Percentiles rank a stretch among this genome's conserved stretches.
phyloP scores from a whole-genome alignment of 106 monocot species.

The Dioscorea alata region DNA sequence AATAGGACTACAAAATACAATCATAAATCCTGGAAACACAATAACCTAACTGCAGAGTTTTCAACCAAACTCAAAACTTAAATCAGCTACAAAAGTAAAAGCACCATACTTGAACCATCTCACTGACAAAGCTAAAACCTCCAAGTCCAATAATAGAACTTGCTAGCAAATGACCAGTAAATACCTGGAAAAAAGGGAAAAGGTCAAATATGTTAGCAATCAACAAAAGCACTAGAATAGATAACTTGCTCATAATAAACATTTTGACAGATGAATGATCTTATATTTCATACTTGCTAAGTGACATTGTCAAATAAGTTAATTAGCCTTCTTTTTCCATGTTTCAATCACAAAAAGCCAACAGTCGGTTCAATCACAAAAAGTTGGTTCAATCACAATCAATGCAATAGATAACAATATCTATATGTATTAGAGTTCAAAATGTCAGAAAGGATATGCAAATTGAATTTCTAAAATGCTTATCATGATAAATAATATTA shows the following conservation, averaged over 20 bases:
- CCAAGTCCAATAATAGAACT: conserved; percentile 89
- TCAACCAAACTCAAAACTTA: too few species aligned
- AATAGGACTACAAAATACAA: too few species aligned
- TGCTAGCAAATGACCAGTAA: conserved; percentile 86
- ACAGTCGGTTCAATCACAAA: not conserved
- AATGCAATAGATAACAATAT: too few species aligned
- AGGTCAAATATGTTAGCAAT: too few species aligned
- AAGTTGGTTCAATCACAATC: too few species aligned
- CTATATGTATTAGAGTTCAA: too few species aligned
- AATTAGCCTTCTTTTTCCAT: not conserved
- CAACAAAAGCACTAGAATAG: not conserved
- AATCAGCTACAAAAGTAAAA: too few species aligned
- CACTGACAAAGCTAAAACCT: conserved; percentile 83
- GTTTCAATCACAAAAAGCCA: not conserved
- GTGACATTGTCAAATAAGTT: not conserved
- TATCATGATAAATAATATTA: not conserved
- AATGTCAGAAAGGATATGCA: not conserved
- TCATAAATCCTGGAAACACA: too few species aligned
- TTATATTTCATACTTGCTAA: too few species aligned
- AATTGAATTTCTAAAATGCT: not conserved
- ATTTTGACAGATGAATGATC: not conserved
- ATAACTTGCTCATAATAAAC: not conserved
- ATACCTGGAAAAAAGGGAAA: conserved; percentile 41
- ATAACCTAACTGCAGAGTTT: too few species aligned
- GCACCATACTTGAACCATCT: conserved; percentile 95